Evolutionary conservation across 768 basidiomycete species (phyloP).

Genomic region (Collybia sp.): DNA sequence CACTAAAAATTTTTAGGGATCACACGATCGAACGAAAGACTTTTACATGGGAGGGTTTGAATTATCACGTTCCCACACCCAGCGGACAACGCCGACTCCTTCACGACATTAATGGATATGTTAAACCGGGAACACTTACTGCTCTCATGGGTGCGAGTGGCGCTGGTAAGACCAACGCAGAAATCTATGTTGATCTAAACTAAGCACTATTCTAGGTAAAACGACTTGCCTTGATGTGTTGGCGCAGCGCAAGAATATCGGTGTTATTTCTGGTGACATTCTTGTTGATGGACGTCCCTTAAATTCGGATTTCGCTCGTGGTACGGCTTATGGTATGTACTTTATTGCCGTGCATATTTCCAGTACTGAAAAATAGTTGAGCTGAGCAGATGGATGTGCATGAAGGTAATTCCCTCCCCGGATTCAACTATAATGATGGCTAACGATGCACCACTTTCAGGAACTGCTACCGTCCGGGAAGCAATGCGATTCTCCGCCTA

Average conservation of each 20-base stretch:
- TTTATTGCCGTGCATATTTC: conserved; percentile 16
- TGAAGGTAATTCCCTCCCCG: conserved; percentile 33
- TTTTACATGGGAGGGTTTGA: conserved; percentile 81
- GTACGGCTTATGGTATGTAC: conserved; percentile 70
- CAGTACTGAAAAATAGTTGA: conserved; percentile 20
- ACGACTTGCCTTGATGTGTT: conserved; percentile 75
- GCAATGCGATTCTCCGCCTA: conserved; percentile 85
- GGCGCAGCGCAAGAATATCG: conserved; percentile 69
- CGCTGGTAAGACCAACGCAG: conserved; percentile 41
- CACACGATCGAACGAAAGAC: conserved; percentile 30
- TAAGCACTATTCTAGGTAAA: conserved; percentile 40
- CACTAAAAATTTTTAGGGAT: neutral
- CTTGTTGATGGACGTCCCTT: conserved; percentile 64
- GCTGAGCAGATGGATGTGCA: conserved; percentile 87
- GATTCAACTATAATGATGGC: neutral
- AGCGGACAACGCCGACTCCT: conserved; percentile 58
- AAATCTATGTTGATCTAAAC: neutral
- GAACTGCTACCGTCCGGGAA: conserved; percentile 78
- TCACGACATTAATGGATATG: conserved; percentile 74
- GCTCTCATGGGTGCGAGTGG: conserved; percentile 88
- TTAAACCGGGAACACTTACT: conserved; percentile 83
- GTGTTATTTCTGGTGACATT: conserved; percentile 58
- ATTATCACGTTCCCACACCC: conserved; percentile 71
- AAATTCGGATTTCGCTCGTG: conserved; percentile 47
- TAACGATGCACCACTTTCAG: conserved; percentile 9